Evolutionary conservation across 176 grass and related monocot genomes (phyloP), one percentile per base, ranked within the genome.

Genomic region (Aegilops tauschii): DNA sequence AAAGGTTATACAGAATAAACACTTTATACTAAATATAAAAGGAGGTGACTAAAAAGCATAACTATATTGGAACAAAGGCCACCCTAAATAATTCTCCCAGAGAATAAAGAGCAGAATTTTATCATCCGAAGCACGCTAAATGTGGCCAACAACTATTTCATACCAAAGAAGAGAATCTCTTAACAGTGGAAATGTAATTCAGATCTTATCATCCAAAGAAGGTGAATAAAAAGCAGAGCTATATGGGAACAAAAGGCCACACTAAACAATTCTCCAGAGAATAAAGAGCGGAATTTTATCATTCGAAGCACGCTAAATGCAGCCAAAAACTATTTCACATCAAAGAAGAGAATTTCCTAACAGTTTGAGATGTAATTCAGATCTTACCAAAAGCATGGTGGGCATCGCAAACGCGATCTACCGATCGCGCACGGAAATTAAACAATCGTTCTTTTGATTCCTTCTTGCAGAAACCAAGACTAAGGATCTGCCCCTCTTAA

Each of bases 381-480:
- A 91, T 80, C 80, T 83, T 84, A 88, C 5, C 34, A 87, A 81
- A 84, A 80, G 62, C 36, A 36, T 36, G 8, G 61, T 75, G 58
- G 78, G 71, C 27, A 74, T 76, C 44, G 12, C 3, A 68, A 52
- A 70, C 81, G 25, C 17, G 76, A 84, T 87, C 85, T 69, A 76
- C 84, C 76, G 59, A 8, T 6, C 16, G 23, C 6, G 20, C 61
- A 35, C 9, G 13, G 25, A 68, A 67, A 80, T 32, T 81, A 76
- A 81, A 85, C 28, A 70, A 85, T 52, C 69, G 56, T 63, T 88
- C 30, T 85, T 79, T 54, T 69, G 81, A 85, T 91, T 91, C 82
- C 81, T 87, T 88, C 77, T 42, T 64, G 85, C 69, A 40, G 69
- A 81, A 88, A 88, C 81, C 89, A 88, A 91, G 69, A 69, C 73